Evolutionary conservation across 164 flowering plant genomes (phyloP), one percentile per base, ranked within the genome.

Genomic region (Saururus chinensis): DNA sequence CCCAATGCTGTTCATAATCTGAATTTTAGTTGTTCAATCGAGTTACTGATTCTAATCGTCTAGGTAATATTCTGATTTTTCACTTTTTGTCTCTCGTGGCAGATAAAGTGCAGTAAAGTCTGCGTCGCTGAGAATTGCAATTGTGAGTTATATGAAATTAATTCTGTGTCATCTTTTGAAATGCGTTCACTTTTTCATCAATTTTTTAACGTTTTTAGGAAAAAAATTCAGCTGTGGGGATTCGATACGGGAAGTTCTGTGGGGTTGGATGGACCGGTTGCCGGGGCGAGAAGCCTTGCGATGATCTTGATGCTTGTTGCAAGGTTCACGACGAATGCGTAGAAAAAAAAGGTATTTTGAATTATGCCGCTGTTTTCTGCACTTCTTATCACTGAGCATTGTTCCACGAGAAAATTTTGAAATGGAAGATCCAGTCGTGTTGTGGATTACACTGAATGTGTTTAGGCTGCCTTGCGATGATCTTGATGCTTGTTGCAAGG

Each of bases 261-360:
- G 97, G 99, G 40, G 89, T 93, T 45, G 91, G 96, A 45, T 90
- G 87, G 86, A 78, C 78, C 1, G 99, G 99, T 1, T 90, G 99
- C 74, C 79, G 89, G 0, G 96, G 97, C 21, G 96, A 93, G 68
- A 74, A 80, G 60, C 99, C 99, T 0, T 93, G 99, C 57, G 97
- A 93, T 72, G 99, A 85, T 63, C 78, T 90, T 19, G 99, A 93
- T 67, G 91, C 87, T 51, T 93, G 97, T 72, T 93, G 97, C 72
- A 78, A 82, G 79, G 63, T 67, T 67, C 99, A 93, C 40, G 99
- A 93, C 51, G 88, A 84, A 40, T 93, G 99, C 61, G 95, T 88
- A 0, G 86, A 68, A 51, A 82, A 70, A 56, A 78, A 84, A 66
- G 78, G 80, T 71, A 56, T 12, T 17, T 9, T 45, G 14, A 17